Evolutionary conservation across 2,329 filamentous ascomycete genomes (phyloP).

Genomic region (Alternaria brassicae): DNA sequence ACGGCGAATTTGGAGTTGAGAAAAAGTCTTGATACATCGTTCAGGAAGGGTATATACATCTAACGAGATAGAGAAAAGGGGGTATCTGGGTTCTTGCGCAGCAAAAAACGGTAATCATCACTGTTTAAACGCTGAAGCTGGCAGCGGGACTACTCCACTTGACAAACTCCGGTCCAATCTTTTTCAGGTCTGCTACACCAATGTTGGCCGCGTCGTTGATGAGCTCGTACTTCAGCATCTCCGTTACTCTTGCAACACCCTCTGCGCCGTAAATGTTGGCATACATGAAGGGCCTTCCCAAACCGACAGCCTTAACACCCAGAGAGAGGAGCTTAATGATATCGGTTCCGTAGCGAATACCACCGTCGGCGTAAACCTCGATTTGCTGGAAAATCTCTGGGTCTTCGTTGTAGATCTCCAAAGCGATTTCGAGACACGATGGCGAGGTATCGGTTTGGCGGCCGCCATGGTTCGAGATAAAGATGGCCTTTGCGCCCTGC

Average conservation of each 20-base stretch:
- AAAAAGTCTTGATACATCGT: not conserved
- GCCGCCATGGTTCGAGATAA: constrained; percentile 54
- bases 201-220: constrained; percentile 45
- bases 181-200: constrained; percentile 41
- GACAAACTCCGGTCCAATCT: constrained; percentile 36
- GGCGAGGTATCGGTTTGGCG: constrained; percentile 59
- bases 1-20: not conserved
- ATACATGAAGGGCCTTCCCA: constrained; percentile 61
- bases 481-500: constrained; percentile 49
- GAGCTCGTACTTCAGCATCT: constrained; percentile 61
- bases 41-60: not conserved
- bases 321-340: constrained; percentile 50
- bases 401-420: constrained; percentile 71
- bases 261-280: constrained; percentile 64
- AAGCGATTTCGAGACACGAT: constrained; percentile 75
- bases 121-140: constrained; percentile 1
- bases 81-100: not conserved
- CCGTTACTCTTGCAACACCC: constrained; percentile 65
- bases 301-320: constrained; percentile 51
- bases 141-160: constrained; percentile 25
- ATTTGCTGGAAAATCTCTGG: constrained; percentile 51
- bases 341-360: constrained; percentile 51
- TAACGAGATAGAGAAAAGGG: not conserved
- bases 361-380: constrained; percentile 52
- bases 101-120: not conserved